Percentiles rank a stretch among this genome's conserved stretches.
Conservation (phyloP, 352 stramenopile species). For the Phytophthora citricola region DNA sequence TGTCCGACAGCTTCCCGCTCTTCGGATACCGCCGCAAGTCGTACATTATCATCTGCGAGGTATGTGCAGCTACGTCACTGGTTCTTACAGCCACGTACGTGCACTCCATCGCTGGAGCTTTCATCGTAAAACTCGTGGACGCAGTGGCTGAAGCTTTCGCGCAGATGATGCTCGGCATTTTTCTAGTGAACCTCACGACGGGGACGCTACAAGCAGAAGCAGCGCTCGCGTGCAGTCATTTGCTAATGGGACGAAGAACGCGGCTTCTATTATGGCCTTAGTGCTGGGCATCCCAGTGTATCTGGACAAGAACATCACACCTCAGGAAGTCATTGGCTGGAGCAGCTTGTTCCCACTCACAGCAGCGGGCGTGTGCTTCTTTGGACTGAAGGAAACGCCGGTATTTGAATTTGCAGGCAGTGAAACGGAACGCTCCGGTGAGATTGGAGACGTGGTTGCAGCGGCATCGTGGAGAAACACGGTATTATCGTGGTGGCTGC, state of each 20-base stretch:
- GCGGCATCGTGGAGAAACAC: conserved; percentile 20
- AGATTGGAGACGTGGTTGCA: conserved; percentile 4
- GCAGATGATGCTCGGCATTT: conserved; percentile 84
- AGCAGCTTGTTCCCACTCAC: conserved; percentile 63
- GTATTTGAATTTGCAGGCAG: conserved; percentile 4
- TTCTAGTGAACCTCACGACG: conserved; percentile 71
- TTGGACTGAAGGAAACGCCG: conserved; percentile 55
- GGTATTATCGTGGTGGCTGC: conserved; percentile 38
- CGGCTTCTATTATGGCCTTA: conserved; percentile 65
- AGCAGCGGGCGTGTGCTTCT: conserved; percentile 53
- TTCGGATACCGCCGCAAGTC: conserved; percentile 82
- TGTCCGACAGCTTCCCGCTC: conserved; percentile 81
- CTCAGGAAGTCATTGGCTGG: conserved; percentile 68
- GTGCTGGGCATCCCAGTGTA: conserved; percentile 76
- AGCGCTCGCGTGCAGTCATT: conserved; percentile 74
- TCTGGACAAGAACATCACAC: conserved; percentile 53
- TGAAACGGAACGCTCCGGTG: background rate
- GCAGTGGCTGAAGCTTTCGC: conserved; percentile 78
- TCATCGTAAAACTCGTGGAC: conserved; percentile 74
- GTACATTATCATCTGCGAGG: conserved; percentile 82
- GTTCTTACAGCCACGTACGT: conserved; percentile 65
- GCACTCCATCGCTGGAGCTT: conserved; percentile 60
- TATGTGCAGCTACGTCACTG: conserved; percentile 60
- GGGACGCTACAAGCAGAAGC: conserved; percentile 60
- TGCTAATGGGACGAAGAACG: conserved; percentile 74